Evolutionary conservation across 768 basidiomycete genomes (phyloP).

Genomic region (Rubroboletus satanas): DNA sequence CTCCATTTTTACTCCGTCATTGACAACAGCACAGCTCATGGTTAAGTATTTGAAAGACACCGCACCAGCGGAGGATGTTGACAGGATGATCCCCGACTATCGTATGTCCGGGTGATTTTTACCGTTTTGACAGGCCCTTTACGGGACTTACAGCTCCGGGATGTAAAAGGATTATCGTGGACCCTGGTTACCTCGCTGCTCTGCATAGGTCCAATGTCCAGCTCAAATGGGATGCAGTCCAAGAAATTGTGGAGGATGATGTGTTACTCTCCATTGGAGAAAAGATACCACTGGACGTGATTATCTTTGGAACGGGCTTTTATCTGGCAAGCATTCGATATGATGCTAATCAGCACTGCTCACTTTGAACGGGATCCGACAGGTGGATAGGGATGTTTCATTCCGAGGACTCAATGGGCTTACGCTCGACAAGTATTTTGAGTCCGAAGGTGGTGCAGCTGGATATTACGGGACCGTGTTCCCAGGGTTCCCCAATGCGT

Average conservation of each 20-base stretch:
- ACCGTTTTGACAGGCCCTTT: neutral
- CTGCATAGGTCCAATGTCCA: conserved; percentile 47
- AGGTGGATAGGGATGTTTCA: neutral
- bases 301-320: conserved; percentile 5
- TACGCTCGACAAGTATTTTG: neutral
- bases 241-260: neutral
- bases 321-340: neutral
- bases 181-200: conserved; percentile 42
- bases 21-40: neutral
- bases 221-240: conserved; percentile 29
- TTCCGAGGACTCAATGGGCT: neutral
- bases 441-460: neutral
- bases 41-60: neutral
- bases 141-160: conserved; percentile 40
- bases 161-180: conserved; percentile 59
- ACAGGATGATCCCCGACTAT: conserved; percentile 1
- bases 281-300: neutral
- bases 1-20: neutral
- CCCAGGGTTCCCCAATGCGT: conserved; percentile 30
- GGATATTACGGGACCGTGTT: conserved; percentile 50
- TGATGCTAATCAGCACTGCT: neutral
- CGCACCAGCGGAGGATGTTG: neutral
- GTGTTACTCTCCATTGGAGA: neutral
- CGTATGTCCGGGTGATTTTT: neutral
- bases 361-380: neutral